Percentiles rank a stretch among this genome's conserved stretches.
Conservation (phyloP, 2,329 filamentous ascomycete genomes). For the Ophiostoma sp. region DNA sequence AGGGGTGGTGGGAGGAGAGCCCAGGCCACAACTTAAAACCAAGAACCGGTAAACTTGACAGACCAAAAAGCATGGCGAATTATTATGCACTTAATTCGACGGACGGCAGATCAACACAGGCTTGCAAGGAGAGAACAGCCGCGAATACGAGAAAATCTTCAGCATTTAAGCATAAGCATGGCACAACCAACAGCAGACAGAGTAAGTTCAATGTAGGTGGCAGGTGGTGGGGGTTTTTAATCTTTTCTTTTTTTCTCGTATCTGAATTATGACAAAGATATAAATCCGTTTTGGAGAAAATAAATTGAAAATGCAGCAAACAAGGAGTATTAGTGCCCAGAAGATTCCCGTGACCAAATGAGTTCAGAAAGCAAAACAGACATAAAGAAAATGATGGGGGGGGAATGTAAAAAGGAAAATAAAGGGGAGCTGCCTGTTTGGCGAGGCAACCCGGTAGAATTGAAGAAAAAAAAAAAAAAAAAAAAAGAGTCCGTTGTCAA, state of each 20-base stretch:
- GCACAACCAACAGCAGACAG: not conserved
- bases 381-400: not conserved
- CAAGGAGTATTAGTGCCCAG: slow-evolving; percentile 6
- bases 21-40: not conserved
- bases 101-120: not conserved
- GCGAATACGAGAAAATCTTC: not conserved
- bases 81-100: not conserved
- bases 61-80: not conserved
- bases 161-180: not conserved
- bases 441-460: not conserved
- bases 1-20: not conserved
- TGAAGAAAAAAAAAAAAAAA: not conserved
- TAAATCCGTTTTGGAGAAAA: not conserved
- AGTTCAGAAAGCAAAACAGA: not conserved
- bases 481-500: slow-evolving; percentile 5
- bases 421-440: slow-evolving; percentile 1
- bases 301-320: slow-evolving; percentile 1
- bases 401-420: not conserved
- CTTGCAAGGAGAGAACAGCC: not conserved
- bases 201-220: not conserved
- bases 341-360: slow-evolving; percentile 2
- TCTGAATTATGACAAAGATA: not conserved
- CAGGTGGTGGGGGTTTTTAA: not conserved
- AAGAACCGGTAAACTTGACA: not conserved
- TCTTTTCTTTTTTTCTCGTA: slow-evolving; percentile 4